Percentiles rank a stretch among this genome's conserved stretches.
phyloP scores from a whole-genome alignment of 208 protist genomes.

The Trichomonas vaginalis region DNA sequence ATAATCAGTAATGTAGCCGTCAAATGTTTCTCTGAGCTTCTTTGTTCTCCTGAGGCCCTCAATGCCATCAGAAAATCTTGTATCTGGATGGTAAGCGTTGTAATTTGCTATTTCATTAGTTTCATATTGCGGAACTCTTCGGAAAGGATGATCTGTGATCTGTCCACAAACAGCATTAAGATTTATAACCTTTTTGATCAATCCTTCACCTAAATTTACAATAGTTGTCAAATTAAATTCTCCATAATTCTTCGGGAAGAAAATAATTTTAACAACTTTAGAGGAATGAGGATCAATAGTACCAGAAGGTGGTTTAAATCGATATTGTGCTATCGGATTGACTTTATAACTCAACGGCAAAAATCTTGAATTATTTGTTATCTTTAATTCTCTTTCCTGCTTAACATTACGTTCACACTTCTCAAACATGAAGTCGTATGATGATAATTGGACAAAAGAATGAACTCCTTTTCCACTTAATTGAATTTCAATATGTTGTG shows the following conservation, averaged over 20 bases:
- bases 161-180: not conserved
- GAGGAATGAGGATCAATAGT: not conserved
- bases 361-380: not conserved
- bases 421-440: not conserved
- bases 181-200: not conserved
- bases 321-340: not conserved
- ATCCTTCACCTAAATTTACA: not conserved
- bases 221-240: not conserved
- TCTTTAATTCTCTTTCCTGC: not conserved
- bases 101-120: not conserved
- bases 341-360: not conserved
- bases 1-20: not conserved
- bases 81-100: not conserved
- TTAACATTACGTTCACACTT: not conserved
- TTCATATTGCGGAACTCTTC: not conserved
- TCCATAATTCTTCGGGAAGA: not conserved
- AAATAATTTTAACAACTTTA: not conserved
- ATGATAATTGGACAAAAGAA: not conserved
- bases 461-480: not conserved
- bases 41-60: not conserved
- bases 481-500: not conserved
- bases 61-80: not conserved
- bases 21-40: not conserved
- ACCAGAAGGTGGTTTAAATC: not conserved
- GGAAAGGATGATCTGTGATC: not conserved